Conservation (phyloP, 768 basidiomycete species). For the Candolleomyces efflorescens region DNA sequence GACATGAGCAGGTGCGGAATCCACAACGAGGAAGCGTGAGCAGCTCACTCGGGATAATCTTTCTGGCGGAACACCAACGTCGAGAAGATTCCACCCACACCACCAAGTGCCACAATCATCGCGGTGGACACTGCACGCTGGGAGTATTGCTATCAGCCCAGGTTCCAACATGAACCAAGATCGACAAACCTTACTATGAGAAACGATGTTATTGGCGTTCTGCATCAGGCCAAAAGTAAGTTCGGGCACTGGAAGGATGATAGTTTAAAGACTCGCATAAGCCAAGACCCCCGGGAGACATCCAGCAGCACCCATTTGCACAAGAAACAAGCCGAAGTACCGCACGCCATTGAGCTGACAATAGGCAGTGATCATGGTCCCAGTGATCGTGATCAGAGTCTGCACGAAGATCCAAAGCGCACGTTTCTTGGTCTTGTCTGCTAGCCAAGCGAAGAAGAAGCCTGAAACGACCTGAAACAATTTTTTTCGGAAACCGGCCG, state of each 20-base stretch:
- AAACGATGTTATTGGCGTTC: slow-evolving; percentile 31
- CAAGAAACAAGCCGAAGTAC: slow-evolving; percentile 32
- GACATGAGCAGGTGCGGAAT: not conserved
- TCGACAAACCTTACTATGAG: slow-evolving; percentile 27
- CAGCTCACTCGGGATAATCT: slow-evolving; percentile 26
- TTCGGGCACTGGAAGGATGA: not conserved
- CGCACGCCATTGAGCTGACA: slow-evolving; percentile 23
- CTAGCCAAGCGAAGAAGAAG: slow-evolving; percentile 33
- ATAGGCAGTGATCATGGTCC: slow-evolving; percentile 29
- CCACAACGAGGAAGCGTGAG: not conserved
- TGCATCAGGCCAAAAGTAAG: slow-evolving; percentile 13
- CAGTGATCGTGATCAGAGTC: slow-evolving; percentile 27
- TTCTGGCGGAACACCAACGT: slow-evolving; percentile 32
- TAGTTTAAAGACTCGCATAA: slow-evolving; percentile 26
- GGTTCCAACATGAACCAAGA: not conserved
- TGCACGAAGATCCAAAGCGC: slow-evolving; percentile 30
- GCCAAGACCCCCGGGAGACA: slow-evolving; percentile 34
- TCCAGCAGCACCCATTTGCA: slow-evolving; percentile 29
- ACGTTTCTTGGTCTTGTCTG: slow-evolving; percentile 31
- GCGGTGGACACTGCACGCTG: slow-evolving; percentile 38
- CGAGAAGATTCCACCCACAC: slow-evolving; percentile 35
- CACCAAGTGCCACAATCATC: slow-evolving; percentile 29
- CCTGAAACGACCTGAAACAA: slow-evolving; percentile 30
- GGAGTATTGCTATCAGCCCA: not conserved
- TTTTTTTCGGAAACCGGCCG: too few species aligned